phyloP scores from a whole-genome alignment of 371 early-diverging fungal species.

The Chytridiales sp. region DNA sequence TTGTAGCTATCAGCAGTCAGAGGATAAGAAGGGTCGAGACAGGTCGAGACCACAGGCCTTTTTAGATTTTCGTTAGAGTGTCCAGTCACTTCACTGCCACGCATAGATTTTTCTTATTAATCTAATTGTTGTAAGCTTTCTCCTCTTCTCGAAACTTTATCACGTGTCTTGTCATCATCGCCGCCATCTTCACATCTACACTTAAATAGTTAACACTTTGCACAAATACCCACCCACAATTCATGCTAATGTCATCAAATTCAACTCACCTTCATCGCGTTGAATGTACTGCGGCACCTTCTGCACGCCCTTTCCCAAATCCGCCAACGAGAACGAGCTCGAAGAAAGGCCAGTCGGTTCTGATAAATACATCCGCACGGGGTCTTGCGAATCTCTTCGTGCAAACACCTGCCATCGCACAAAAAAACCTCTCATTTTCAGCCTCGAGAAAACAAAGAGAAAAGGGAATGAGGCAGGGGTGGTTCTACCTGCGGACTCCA shows the following conservation, averaged over 20 bases:
- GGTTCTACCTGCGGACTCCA: slow-evolving; percentile 19
- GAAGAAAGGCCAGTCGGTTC: not conserved
- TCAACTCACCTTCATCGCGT: slow-evolving; percentile 19
- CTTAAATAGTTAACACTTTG: not conserved
- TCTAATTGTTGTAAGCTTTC: no score
- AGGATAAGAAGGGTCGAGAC: no score
- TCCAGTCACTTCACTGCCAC: no score
- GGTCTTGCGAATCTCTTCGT: not conserved
- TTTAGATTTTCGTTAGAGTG: no score
- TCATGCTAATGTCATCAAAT: no score
- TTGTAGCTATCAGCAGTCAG: no score
- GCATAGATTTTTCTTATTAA: no score
- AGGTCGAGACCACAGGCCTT: no score
- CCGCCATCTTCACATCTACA: slow-evolving; percentile 1
- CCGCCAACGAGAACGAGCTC: not conserved
- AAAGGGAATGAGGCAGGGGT: not conserved
- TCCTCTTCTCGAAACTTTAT: slow-evolving; percentile 2
- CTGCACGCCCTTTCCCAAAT: not conserved
- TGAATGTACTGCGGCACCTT: slow-evolving; percentile 10
- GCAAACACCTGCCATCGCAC: not conserved
- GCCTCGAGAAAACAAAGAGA: not conserved
- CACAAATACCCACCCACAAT: not conserved
- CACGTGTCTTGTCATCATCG: slow-evolving; percentile 2
- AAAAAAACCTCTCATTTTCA: not conserved
- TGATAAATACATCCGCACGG: not conserved